These are phyloP conservation scores for Cercospora sp. DNA, from an alignment of 2,329 filamentous ascomycete species.

Conservation along the genomic window DNA sequence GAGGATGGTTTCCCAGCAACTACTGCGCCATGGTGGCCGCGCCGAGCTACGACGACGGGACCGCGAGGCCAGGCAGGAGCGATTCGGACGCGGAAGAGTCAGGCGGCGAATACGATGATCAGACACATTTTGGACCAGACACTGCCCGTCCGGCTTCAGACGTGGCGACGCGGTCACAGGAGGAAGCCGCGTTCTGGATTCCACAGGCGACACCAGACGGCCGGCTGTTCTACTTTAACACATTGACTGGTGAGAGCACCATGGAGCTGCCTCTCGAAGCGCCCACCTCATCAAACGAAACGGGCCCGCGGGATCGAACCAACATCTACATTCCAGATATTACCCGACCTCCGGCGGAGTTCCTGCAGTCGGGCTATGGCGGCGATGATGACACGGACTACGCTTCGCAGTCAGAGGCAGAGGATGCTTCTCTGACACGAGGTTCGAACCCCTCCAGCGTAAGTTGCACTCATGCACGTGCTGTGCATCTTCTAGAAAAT, in stretches of 20 bases:
- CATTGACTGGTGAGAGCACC: conserved; percentile 89
- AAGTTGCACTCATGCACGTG: conserved; percentile 43
- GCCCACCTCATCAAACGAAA: conserved; percentile 75
- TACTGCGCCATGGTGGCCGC: conserved; percentile 87
- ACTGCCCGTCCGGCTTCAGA: conserved; percentile 52
- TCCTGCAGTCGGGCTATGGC: conserved; percentile 75
- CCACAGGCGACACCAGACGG: conserved; percentile 94
- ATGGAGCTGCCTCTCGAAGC: conserved; percentile 94
- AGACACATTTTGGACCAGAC: conserved; percentile 60
- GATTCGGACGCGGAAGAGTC: conserved; percentile 54
- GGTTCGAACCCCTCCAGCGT: conserved; percentile 69
- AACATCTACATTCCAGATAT: conserved; percentile 87
- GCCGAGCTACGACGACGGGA: conserved; percentile 67
- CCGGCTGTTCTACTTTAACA: conserved; percentile 96
- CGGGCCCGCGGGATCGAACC: conserved; percentile 81
- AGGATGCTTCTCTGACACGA: conserved; percentile 72
- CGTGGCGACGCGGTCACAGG: conserved; percentile 51
- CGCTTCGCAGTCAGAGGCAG: conserved; percentile 78
- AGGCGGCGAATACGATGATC: conserved; percentile 63
- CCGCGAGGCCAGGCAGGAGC: conserved; percentile 59
- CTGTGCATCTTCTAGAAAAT: conserved; percentile 21
- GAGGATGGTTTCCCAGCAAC: conserved; percentile 99
- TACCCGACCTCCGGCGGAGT: conserved; percentile 83
- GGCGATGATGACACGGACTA: conserved; percentile 85
- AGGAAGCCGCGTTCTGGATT: conserved; percentile 96